Base-by-base conservation (phyloP, 2,329 filamentous ascomycete species). In the Xylaria digitata region DNA sequence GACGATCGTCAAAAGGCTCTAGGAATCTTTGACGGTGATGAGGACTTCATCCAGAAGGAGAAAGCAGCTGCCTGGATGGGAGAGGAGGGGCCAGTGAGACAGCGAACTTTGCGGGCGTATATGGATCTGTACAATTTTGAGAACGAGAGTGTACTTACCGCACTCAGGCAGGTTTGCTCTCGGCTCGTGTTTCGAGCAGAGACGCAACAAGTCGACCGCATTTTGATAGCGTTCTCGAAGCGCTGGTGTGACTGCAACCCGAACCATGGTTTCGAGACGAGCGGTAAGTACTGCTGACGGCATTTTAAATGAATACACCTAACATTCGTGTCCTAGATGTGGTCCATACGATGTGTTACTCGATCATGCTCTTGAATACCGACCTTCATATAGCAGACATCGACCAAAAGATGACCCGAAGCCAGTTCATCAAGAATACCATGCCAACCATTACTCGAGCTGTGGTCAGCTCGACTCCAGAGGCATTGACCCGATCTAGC, bases 261-360 rank as follows among this genome's bases (percentile, higher is more conserved):
- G 0, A 91, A 90, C 49, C 94, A 99, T 79, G 94, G 95, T 15
- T 99, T 98, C 85, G 97, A 96, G 80, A 89, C 91, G 62, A 88
- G 85, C 72, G 93, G 92, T 94, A 84, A 81, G 89, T 79, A 59
- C 17, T 32, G 37, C 67, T 52, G 34, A 46, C 21, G 34, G 42
- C n/a, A 42, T 37, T 21, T 26, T 13, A 40, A 62, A 21, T 62
- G 42, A 32, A 54, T 21, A 46, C 15, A 17, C 52, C 67, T 73
- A 74, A 84, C 70, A 73, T 70, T 23, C 13, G 17, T 68, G 40
- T 45, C 8, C 17, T 61, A 92, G 95, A 98, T 81, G 92, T 98
- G 54, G 94, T 99, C 19, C 95, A 99, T 78, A 97, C 94, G 26
- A 96, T 98, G 70, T 96, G 93, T 80, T 99, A 98, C 79, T 97